Conservation (phyloP, 306 rosid genomes). For the Nissolia schottii region DNA sequence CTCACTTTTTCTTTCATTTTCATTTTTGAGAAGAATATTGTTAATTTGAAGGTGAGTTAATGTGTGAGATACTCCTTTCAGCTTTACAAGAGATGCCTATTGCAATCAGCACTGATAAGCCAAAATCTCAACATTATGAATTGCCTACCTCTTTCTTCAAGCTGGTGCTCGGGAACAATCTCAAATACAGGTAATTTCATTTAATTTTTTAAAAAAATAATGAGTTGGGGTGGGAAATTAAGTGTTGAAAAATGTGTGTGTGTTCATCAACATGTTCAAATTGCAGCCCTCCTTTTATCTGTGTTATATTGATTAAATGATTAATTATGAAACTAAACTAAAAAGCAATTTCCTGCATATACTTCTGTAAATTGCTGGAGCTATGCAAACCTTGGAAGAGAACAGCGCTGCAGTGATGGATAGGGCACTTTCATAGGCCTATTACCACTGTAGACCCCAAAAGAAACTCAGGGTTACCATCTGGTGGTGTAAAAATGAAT, state of each 20-base stretch:
- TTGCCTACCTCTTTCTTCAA: constrained; percentile 88
- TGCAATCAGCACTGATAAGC: constrained; percentile 66
- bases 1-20: not conserved
- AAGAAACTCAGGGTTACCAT: no score
- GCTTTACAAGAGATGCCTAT: constrained; percentile 85
- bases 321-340: not conserved
- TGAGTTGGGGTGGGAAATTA: no score
- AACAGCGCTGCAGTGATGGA: no score
- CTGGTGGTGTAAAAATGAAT: no score
- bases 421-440: no score
- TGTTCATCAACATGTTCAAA: no score
- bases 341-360: not conserved
- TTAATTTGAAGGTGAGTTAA: not conserved
- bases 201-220: no score
- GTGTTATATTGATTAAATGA: not conserved
- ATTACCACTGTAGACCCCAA: no score
- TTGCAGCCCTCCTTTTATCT: not conserved
- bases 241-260: no score
- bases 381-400: no score
- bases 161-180: constrained; percentile 71
- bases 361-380: not conserved
- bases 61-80: constrained; percentile 29
- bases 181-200: constrained; percentile 90
- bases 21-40: no score
- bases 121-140: constrained; percentile 82